Evolutionary conservation across 441 rosid species (phyloP).

Genomic region (Populus hybrid): DNA sequence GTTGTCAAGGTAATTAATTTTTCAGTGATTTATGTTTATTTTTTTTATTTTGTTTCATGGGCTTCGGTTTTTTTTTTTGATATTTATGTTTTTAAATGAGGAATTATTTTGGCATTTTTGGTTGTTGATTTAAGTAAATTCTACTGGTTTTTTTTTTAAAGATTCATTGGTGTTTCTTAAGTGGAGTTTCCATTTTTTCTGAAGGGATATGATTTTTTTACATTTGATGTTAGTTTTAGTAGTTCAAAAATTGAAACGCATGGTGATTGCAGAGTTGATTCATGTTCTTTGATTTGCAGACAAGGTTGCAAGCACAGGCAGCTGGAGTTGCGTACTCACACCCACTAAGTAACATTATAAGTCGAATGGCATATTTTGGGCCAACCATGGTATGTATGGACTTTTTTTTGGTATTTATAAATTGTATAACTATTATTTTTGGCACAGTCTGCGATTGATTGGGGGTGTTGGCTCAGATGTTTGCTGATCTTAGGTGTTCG

Average conservation of each 20-base stretch:
- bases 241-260: not conserved
- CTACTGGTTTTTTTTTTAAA: no score
- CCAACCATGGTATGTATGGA: constrained; percentile 64
- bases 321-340: constrained; percentile 89
- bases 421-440: not conserved
- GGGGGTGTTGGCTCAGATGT: constrained; percentile 49
- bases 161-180: not conserved
- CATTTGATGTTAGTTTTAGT: not conserved
- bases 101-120: not conserved
- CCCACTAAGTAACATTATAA: constrained; percentile 70
- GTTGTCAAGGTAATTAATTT: constrained; percentile 47
- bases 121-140: not conserved
- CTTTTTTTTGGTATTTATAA: not conserved
- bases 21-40: no score
- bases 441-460: not conserved
- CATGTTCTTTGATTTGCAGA: constrained; percentile 37
- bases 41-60: not conserved
- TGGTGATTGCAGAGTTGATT: not conserved
- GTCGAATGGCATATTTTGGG: constrained; percentile 87
- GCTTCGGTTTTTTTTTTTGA: not conserved
- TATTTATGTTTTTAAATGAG: not conserved
- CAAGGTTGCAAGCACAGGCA: constrained; percentile 96
- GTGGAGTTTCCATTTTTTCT: not conserved
- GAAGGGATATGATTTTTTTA: not conserved
- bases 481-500: constrained; percentile 92